Conservation (phyloP, 2,329 filamentous ascomycete genomes). For the Sporothrix luriei region DNA sequence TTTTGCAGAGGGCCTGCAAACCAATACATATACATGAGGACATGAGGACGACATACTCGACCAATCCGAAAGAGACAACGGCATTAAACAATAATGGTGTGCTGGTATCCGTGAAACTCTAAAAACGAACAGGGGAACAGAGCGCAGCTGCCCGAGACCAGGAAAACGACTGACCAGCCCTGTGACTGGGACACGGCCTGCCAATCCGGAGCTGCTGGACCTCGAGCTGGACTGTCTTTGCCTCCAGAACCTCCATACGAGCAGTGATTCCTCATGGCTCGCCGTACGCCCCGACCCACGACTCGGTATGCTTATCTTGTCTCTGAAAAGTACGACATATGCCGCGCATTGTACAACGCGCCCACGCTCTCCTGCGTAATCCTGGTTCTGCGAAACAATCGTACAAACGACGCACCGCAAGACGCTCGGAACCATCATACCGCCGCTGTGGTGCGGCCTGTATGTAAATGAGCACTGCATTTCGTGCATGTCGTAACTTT, state of each 20-base stretch:
- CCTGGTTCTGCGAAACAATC: slow-evolving; percentile 12
- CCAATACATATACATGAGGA: too few relatives aligned
- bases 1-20: too few relatives aligned
- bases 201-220: slow-evolving; percentile 10
- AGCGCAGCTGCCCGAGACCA: slow-evolving; percentile 2
- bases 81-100: not conserved
- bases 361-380: slow-evolving; percentile 15
- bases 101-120: not conserved
- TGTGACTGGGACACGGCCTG: slow-evolving; percentile 13
- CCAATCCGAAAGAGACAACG: too few relatives aligned
- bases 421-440: slow-evolving; percentile 12
- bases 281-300: not conserved
- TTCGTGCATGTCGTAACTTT: not conserved
- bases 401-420: not conserved
- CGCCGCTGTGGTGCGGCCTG: slow-evolving; percentile 11
- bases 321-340: too few relatives aligned
- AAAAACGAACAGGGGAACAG: not conserved
- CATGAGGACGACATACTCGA: too few relatives aligned
- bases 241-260: not conserved
- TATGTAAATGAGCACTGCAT: not conserved
- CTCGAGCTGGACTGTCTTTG: not conserved
- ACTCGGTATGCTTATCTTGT: not conserved
- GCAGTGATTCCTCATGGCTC: not conserved
- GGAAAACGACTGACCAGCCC: slow-evolving; percentile 6
- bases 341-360: not conserved